Evolutionary conservation across 129 eudicot species (phyloP).

Genomic region (Smallanthus sonchifolius): DNA sequence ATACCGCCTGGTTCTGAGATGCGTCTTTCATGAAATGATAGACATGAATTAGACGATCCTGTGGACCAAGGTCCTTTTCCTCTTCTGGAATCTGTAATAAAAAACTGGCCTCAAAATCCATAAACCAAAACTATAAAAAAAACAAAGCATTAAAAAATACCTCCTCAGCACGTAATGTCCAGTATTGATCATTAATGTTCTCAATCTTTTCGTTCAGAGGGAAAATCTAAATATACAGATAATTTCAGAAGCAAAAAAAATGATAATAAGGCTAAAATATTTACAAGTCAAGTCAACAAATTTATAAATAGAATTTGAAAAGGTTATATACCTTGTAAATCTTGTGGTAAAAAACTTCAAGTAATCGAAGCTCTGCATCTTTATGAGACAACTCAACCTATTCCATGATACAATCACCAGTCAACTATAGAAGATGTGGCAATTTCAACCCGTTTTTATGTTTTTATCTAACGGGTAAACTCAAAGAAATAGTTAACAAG

Average conservation of each 20-base stretch:
- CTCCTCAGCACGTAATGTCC: slow-evolving; percentile 97
- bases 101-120: background rate
- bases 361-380: slow-evolving; percentile 76
- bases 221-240: slow-evolving; percentile 54
- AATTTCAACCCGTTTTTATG: background rate
- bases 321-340: slow-evolving; percentile 68
- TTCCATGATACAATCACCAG: slow-evolving; percentile 2
- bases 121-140: background rate
- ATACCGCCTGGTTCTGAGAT: slow-evolving; percentile 52
- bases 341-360: slow-evolving; percentile 87
- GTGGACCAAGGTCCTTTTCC: slow-evolving; percentile 72
- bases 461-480: background rate
- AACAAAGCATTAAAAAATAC: slow-evolving; percentile 25
- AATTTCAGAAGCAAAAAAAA: background rate
- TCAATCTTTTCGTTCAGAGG: slow-evolving; percentile 76
- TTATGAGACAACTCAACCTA: slow-evolving; percentile 86
- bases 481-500: background rate
- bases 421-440: slow-evolving; percentile 1
- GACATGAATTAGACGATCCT: slow-evolving; percentile 77
- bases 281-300: background rate
- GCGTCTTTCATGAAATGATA: slow-evolving; percentile 69
- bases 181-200: slow-evolving; percentile 81
- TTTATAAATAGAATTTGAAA: background rate
- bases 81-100: slow-evolving; percentile 81
- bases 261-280: background rate